Conservation (phyloP, 2,329 filamentous ascomycete species). For the Sarocladium kiliense region DNA sequence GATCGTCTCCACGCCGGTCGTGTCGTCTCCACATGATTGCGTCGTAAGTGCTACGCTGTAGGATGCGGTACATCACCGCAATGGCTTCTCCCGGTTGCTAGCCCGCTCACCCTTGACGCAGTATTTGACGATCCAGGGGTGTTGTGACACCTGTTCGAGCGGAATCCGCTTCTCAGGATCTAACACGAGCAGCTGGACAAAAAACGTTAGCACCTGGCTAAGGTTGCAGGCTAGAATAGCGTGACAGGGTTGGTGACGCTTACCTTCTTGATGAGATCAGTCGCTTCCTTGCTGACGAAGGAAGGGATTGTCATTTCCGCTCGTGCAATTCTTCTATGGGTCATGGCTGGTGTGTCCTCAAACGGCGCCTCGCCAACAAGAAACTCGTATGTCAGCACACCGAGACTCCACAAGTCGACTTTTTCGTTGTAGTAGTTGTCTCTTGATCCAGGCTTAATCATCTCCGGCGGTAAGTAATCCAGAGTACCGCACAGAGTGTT, state of each 20-base stretch:
- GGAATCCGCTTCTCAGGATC: conserved; percentile 91
- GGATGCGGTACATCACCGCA: conserved; percentile 6
- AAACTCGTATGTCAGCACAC: conserved; percentile 94
- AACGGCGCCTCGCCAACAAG: conserved; percentile 94
- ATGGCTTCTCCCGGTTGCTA: conserved; percentile 43
- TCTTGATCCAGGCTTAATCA: conserved; percentile 76
- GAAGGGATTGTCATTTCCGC: conserved; percentile 90
- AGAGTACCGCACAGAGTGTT: conserved; percentile 96
- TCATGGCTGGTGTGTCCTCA: conserved; percentile 93
- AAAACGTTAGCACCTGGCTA: not conserved
- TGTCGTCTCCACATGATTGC: conserved; percentile 1
- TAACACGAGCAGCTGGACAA: conserved; percentile 69
- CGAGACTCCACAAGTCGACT: conserved; percentile 93
- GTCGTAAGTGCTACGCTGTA: conserved; percentile 2
- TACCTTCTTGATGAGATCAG: conserved; percentile 87
- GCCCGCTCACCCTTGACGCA: conserved; percentile 63
- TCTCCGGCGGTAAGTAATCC: conserved; percentile 96
- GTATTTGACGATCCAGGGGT: conserved; percentile 97
- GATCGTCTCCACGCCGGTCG: not conserved
- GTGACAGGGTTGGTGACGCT: conserved; percentile 22
- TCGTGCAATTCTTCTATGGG: conserved; percentile 79
- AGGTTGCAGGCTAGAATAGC: not conserved
- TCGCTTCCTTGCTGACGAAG: conserved; percentile 86
- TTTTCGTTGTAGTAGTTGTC: conserved; percentile 94
- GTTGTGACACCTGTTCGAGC: conserved; percentile 79